Evolutionary conservation across 2,329 filamentous ascomycete genomes (phyloP), one percentile per base, ranked within the genome.

Genomic region (Alternaria atra): DNA sequence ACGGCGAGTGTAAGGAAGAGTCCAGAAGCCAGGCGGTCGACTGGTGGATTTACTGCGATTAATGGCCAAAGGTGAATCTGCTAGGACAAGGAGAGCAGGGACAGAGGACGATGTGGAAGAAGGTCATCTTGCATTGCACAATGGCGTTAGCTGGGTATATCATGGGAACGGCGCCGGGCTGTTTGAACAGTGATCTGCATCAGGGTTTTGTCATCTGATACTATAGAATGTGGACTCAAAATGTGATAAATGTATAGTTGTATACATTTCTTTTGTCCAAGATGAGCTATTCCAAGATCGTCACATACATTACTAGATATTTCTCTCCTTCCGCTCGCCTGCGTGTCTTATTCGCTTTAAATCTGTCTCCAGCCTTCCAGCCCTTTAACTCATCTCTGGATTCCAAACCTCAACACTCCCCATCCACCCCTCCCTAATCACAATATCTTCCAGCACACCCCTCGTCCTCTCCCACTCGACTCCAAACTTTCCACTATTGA

Each of bases 401-500:
- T 67, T 63, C 74, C 73, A 77, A 23, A 77, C 71, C 40, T 76
- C 66, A 13, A 74, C 61, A n/a, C 55, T 54, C 6, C 35, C 59
- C 27, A 39, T 52, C 69, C 68, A 72, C 23, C 66, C 64, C 17
- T 72, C 70, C 60, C 68, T 59, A 39, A 75, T 39, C 8, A 43
- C 59, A 51, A 77, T 65, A 1, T 57, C 59, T 60, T 70, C 54
- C 30, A 89, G 53, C 1, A 84, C 73, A 5, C 61, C 66, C 58
- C 77, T 79, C 0, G 85, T 87, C 34, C 77, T 70, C 56, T 79
- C 73, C 87, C 87, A 89, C 12, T 81, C 76, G 27, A 89, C 85
- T 0, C 74, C 77, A 70, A 89, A 89, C 34, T 84, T 73, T 0
- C 85, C 87, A 27, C 85, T 84, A 68, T 89, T 89, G 65, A 89